phyloP scores from a whole-genome alignment of 257 asterid species.

The Solanum tarijense region DNA sequence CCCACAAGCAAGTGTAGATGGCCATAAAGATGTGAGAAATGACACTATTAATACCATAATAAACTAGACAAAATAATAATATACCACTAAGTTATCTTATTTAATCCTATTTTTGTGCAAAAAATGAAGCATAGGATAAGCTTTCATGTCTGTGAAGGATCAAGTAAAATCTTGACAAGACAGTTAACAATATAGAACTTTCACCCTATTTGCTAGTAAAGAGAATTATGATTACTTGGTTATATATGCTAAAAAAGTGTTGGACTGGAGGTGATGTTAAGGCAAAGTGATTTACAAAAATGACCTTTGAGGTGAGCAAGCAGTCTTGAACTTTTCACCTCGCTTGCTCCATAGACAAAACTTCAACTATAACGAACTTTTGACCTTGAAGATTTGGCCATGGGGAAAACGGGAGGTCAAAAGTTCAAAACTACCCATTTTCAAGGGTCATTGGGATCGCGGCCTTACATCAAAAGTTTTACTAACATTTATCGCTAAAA shows the following conservation, averaged over 20 bases:
- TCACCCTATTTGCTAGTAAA: not conserved
- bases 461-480: not conserved
- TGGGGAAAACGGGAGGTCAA: not conserved
- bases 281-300: not conserved
- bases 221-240: not conserved
- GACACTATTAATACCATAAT: not conserved
- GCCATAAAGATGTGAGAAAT: not conserved
- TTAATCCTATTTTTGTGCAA: not conserved
- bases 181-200: not conserved
- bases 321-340: not conserved
- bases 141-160: not conserved
- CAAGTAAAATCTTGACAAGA: not conserved
- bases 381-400: not conserved
- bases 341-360: not conserved
- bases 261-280: not conserved
- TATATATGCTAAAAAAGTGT: not conserved
- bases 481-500: not conserved
- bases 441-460: not conserved
- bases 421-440: not conserved
- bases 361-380: not conserved
- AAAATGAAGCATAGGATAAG: not conserved
- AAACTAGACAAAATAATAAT: not conserved
- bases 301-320: not conserved
- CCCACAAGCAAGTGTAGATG: not conserved
- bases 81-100: not conserved